These are phyloP conservation scores for Polygonum maritimum DNA, from an alignment of 148 eudicot genomes.

Conservation along the genomic window DNA sequence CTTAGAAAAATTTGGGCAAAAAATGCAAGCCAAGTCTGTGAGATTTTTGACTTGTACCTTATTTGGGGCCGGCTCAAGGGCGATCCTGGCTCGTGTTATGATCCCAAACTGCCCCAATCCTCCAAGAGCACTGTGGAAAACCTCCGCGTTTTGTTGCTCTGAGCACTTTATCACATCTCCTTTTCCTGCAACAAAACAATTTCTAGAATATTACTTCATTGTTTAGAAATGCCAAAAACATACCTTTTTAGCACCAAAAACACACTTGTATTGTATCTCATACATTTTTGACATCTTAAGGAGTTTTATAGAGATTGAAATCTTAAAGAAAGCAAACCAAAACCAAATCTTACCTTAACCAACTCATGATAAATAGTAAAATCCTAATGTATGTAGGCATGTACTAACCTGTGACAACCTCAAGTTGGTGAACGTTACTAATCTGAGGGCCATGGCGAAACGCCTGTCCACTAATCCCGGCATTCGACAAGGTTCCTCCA, in stretches of 20 bases:
- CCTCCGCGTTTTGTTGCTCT: slow-evolving; percentile 57
- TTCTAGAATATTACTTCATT: too few relatives aligned
- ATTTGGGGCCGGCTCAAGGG: slow-evolving; percentile 67
- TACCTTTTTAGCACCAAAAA: too few relatives aligned
- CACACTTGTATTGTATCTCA: too few relatives aligned
- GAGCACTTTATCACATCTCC: slow-evolving; percentile 73
- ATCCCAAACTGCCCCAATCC: slow-evolving; percentile 96
- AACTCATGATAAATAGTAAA: too few relatives aligned
- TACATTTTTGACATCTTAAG: too few relatives aligned
- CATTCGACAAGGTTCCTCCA: slow-evolving; percentile 94
- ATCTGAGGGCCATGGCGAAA: slow-evolving; percentile 91
- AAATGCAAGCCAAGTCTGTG: not conserved
- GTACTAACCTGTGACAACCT: slow-evolving; percentile 81
- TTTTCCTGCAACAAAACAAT: slow-evolving; percentile 41
- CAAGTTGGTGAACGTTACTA: slow-evolving; percentile 65
- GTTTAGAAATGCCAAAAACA: too few relatives aligned
- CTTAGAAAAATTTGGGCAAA: not conserved
- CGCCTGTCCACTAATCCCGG: slow-evolving; percentile 94
- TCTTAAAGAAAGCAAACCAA: too few relatives aligned
- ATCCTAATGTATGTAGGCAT: slow-evolving; percentile 30
- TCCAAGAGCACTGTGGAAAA: slow-evolving; percentile 82
- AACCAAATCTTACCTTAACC: too few relatives aligned
- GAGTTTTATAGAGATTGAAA: too few relatives aligned
- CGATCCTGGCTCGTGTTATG: slow-evolving; percentile 77
- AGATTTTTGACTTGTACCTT: slow-evolving; percentile 34